A percentile compares a stretch with the other conserved stretches of the same genome.
Conservation (phyloP, 805 yeast species). For the Komagataella pastoris region DNA sequence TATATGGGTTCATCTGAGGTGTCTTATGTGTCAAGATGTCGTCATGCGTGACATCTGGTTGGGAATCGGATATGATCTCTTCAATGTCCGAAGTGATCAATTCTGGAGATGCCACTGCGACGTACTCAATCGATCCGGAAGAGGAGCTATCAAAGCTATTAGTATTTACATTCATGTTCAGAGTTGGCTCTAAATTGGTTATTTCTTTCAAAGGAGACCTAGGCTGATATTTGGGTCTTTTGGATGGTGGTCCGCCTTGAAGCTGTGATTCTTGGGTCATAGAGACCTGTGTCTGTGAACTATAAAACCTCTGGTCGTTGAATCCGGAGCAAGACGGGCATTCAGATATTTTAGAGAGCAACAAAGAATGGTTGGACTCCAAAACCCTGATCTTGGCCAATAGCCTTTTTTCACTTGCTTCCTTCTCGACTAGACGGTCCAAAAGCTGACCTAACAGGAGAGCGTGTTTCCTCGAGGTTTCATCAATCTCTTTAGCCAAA, state of each 20-base stretch:
- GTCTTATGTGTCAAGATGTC: not conserved
- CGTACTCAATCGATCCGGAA: not conserved
- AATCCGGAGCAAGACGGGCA: not conserved
- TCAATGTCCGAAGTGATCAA: not conserved
- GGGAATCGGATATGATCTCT: not conserved
- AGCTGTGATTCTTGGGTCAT: not conserved
- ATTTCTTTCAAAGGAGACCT: not conserved
- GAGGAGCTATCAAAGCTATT: not conserved
- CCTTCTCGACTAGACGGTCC: not conserved
- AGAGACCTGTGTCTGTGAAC: not conserved
- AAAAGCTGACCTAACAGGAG: not conserved
- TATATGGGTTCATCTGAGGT: not conserved
- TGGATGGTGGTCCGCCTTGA: not conserved
- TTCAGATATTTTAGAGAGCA: not conserved
- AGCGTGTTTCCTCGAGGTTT: not conserved
- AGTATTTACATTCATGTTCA: not conserved
- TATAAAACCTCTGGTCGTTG: not conserved
- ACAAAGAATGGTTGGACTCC: not conserved
- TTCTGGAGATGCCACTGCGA: not conserved
- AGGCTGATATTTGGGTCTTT: not conserved
- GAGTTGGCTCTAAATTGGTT: not conserved
- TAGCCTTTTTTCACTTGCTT: not conserved
- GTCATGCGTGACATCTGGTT: not conserved
- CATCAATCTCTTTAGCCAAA: not conserved
- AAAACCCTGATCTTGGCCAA: not conserved